These are phyloP conservation scores for Fusarium pseudonygamai DNA, from an alignment of 2,329 filamentous ascomycete genomes.

Conservation along the genomic window DNA sequence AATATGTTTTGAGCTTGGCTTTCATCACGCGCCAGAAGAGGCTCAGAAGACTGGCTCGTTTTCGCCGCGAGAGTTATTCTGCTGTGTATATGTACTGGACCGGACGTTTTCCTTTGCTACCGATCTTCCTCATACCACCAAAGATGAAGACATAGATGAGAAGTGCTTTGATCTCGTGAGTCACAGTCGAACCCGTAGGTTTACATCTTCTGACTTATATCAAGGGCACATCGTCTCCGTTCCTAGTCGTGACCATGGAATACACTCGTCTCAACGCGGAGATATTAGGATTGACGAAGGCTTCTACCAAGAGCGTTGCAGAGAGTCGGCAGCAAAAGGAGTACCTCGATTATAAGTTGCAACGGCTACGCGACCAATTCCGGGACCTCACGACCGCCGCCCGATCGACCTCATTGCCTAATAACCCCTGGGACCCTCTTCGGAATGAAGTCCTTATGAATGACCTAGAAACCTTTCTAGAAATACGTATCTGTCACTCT, in stretches of 20 bases:
- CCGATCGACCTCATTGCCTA: fast-evolving
- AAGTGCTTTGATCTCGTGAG: neutral
- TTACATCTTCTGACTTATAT: neutral
- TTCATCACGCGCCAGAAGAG: neutral
- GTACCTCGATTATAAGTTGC: neutral
- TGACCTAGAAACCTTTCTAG: neutral
- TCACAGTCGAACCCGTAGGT: fast-evolving
- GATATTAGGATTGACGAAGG: neutral
- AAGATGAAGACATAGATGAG: neutral
- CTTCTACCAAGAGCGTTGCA: neutral
- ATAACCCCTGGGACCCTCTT: fast-evolving
- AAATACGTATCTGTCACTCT: neutral
- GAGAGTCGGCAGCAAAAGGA: neutral
- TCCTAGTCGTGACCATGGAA: neutral
- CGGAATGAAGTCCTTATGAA: neutral
- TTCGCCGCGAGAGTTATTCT: neutral
- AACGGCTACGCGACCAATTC: neutral
- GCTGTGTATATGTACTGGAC: neutral
- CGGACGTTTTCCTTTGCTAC: neutral
- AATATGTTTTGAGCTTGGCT: neutral
- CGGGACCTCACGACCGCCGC: fast-evolving
- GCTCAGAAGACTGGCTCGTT: fast-evolving
- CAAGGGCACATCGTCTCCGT: neutral
- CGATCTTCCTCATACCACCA: neutral
- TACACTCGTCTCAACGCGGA: neutral